Percentiles rank a stretch among this genome's conserved stretches.
These are phyloP conservation scores for Erythrophleum ivorense DNA, from an alignment of 331 rosid species.

Conservation along the genomic window DNA sequence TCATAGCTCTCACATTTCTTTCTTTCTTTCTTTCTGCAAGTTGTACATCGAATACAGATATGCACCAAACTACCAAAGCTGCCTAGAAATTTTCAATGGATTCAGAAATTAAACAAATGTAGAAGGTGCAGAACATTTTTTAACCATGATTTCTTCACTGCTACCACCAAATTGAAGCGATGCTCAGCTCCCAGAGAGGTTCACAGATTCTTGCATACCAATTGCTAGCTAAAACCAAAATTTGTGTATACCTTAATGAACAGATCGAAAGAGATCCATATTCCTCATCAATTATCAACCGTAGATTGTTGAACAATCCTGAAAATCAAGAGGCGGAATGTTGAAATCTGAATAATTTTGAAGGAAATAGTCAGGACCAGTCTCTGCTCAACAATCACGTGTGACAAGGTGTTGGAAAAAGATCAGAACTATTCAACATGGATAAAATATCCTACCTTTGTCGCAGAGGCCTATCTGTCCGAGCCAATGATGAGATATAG, in stretches of 20 bases:
- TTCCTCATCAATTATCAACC: constrained; percentile 7
- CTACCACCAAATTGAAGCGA: not conserved
- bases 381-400: constrained; percentile 20
- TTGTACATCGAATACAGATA: not conserved
- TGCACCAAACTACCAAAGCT: not conserved
- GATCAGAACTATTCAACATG: constrained; percentile 22
- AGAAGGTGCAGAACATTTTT: not conserved
- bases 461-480: not conserved
- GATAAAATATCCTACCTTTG: constrained; percentile 23
- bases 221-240: not conserved
- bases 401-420: constrained; percentile 35
- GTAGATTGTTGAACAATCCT: not conserved
- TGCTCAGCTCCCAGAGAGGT: not conserved
- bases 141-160: not conserved
- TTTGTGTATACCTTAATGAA: not conserved
- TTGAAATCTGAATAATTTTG: constrained; percentile 9
- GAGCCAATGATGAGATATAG: not conserved
- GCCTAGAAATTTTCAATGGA: not conserved
- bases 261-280: not conserved
- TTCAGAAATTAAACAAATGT: not conserved
- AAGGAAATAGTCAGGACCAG: constrained; percentile 24
- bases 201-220: not conserved
- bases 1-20: not conserved
- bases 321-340: not conserved
- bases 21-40: not conserved